phyloP scores from a whole-genome alignment of 805 yeast species.

The Scheffersomyces ergatensis region DNA sequence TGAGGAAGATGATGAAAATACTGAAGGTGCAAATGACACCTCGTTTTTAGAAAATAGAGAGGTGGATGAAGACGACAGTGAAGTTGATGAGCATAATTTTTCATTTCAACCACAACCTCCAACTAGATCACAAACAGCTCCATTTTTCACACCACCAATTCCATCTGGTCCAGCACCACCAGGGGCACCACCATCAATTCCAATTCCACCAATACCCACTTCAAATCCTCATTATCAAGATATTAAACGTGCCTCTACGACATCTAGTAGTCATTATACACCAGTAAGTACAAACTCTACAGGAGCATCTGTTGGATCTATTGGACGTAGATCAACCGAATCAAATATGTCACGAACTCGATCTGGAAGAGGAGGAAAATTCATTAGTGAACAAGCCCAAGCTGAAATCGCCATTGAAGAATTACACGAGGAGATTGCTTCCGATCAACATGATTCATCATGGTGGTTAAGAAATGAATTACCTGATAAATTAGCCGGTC shows the following conservation, averaged over 20 bases:
- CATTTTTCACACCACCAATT: not conserved
- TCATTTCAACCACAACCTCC: slow-evolving; percentile 16
- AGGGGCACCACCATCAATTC: slow-evolving; percentile 6
- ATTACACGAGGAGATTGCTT: slow-evolving; percentile 27
- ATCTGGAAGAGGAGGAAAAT: slow-evolving; percentile 11
- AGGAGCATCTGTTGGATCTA: slow-evolving; percentile 10
- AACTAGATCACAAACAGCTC: slow-evolving; percentile 10
- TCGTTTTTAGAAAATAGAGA: slow-evolving; percentile 9
- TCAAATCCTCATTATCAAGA: slow-evolving; percentile 6
- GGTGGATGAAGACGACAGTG: not conserved
- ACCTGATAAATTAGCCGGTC: slow-evolving; percentile 50
- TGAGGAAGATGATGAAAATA: not conserved
- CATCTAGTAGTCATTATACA: not conserved
- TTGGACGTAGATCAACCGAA: slow-evolving; percentile 10
- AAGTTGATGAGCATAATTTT: slow-evolving; percentile 18
- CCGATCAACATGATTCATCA: slow-evolving; percentile 19
- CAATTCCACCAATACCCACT: slow-evolving; percentile 8
- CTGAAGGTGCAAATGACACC: slow-evolving; percentile 2
- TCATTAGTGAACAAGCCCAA: slow-evolving; percentile 18
- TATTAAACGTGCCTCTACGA: slow-evolving; percentile 12
- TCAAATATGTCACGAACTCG: slow-evolving; percentile 10
- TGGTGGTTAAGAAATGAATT: slow-evolving; percentile 72
- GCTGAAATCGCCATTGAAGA: slow-evolving; percentile 24
- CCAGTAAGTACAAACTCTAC: slow-evolving; percentile 6
- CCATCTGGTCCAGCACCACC: slow-evolving; percentile 1